Conservation (phyloP, 768 basidiomycete genomes). For the Xerocomus potaroensis region DNA sequence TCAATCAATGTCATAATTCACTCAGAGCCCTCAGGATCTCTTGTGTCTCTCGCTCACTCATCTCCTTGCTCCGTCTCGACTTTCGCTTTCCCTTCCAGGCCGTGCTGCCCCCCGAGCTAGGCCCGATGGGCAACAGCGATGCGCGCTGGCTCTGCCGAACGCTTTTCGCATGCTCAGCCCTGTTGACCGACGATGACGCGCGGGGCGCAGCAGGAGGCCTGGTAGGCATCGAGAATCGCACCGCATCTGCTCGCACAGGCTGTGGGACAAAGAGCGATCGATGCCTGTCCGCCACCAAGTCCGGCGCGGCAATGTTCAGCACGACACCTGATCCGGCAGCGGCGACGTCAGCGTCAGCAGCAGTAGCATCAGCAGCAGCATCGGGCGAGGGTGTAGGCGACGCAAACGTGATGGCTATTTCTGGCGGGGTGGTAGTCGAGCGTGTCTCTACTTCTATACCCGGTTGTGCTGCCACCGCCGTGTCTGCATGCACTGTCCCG, state of each 20-base stretch:
- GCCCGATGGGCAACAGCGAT: background rate
- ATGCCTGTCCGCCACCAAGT: background rate
- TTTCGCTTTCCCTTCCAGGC: constrained; percentile 13
- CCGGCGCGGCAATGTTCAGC: background rate
- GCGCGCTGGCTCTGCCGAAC: constrained; percentile 3
- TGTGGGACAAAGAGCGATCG: constrained; percentile 14
- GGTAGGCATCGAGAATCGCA: constrained; percentile 19
- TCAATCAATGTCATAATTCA: background rate
- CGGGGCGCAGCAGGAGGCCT: background rate
- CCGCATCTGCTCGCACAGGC: constrained; percentile 3
- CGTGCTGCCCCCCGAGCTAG: background rate
- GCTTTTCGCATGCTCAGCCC: background rate
- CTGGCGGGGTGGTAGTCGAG: background rate
- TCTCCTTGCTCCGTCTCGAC: constrained; percentile 15
- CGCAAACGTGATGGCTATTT: background rate
- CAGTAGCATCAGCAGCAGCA: too few relatives aligned
- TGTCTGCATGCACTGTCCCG: background rate
- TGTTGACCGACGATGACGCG: too few relatives aligned
- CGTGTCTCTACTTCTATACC: background rate
- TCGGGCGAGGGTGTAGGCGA: background rate
- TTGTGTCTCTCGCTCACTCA: constrained; percentile 21
- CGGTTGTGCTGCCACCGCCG: too few relatives aligned
- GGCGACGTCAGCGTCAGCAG: background rate
- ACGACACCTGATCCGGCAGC: background rate
- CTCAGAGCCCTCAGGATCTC: constrained; percentile 16